Base-by-base conservation (phyloP, 2,329 filamentous ascomycete species). In the Colletotrichum karsti region DNA sequence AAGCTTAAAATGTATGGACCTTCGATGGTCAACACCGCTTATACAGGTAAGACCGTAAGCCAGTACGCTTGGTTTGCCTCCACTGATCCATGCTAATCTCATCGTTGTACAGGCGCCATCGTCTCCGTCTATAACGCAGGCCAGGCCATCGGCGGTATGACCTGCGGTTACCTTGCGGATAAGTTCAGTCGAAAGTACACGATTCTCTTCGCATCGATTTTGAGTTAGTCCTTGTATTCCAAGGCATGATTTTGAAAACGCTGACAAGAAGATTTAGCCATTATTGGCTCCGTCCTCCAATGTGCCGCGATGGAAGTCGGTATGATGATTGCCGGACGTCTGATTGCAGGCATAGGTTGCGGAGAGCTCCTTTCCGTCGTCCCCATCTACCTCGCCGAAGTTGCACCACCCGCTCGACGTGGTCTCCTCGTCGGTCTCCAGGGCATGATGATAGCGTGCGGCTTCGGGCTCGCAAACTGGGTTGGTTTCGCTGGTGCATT, bases 401-500 rank as follows among this genome's bases (percentile, higher is more conserved):
- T 73, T 18, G 69, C 74, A 3, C 58, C 73, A 5, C 74, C 74
- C 2, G 46, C 70, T 0, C 62, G 72, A 35, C 72, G 75, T 15
- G 74, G 73, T 18, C 69, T 74, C 4, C 72, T 76, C 13, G 74
- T 74, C 6, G 74, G 72, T 2, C 55, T 76, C 1, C 63, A 71
- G 18, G 74, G 72, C 13, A 69, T 75, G 65, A 69, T 73, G 58
- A 71, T 72, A 26, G 69, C 74, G 1, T 67, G 72, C n/a, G 74
- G 74, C 3, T 77, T 78, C 22, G 73, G 77, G 22, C 46, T 77
- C 2, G 72, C 76, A 0, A 78, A 78, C 46, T 77, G 73, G 71
- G 77, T 78, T 46, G 77, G 76, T 50, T 82, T 79, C 63, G 77
- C 74, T 6, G 75, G 79, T 15, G 73, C 74, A 0, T 81, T 75